Conservation (phyloP, 495 filamentous ascomycete species). For the Aspergillus kassunensis region DNA sequence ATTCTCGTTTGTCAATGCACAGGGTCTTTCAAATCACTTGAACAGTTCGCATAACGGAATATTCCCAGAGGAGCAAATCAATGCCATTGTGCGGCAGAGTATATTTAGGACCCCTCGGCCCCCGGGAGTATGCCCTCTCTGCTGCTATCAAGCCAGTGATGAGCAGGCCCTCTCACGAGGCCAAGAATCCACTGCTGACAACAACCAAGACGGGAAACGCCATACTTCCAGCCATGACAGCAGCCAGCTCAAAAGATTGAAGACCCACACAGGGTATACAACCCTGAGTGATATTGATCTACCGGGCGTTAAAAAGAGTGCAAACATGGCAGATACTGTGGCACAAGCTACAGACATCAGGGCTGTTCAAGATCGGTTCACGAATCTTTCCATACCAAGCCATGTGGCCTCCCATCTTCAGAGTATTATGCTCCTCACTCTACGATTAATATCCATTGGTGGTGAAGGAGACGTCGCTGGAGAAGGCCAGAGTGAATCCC, state of each 20-base stretch:
- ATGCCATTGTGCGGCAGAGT: constrained; percentile 1
- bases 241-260: no score
- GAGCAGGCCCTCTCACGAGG: background rate
- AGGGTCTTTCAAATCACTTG: background rate
- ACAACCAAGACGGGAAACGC: background rate
- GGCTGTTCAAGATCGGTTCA: no score
- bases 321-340: no score
- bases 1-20: background rate
- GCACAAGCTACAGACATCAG: background rate
- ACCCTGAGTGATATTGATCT: no score
- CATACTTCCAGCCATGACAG: no score
- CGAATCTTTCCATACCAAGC: no score
- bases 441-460: constrained; percentile 3
- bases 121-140: background rate
- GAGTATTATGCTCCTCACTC: background rate
- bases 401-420: constrained; percentile 2
- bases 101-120: background rate
- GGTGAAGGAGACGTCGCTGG: background rate
- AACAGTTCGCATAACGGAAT: background rate
- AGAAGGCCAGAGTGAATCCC: background rate
- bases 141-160: background rate
- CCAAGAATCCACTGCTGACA: background rate
- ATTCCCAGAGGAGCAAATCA: background rate
- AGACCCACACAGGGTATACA: no score
- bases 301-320: no score